A percentile compares a stretch with the other conserved stretches of the same genome.
These are phyloP conservation scores for Mycosphaerelloides madeirae DNA, from an alignment of 2,329 filamentous ascomycete species.

Conservation along the genomic window DNA sequence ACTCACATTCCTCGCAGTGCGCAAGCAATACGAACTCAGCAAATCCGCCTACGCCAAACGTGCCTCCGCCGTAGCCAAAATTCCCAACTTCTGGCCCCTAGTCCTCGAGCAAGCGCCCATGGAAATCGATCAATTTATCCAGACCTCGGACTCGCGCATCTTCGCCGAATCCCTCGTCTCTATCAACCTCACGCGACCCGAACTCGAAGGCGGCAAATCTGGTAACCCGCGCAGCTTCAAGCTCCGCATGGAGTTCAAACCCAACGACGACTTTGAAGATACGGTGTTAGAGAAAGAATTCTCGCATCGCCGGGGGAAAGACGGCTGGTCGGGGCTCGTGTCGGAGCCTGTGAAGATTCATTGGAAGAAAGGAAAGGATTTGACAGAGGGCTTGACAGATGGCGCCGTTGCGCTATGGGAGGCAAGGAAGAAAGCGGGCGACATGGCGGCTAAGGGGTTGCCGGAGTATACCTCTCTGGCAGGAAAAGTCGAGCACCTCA, in stretches of 20 bases:
- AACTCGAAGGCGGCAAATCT: slow-evolving; percentile 54
- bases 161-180: slow-evolving; percentile 64
- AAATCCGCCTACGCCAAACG: slow-evolving; percentile 73
- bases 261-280: slow-evolving; percentile 80
- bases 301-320: slow-evolving; percentile 68
- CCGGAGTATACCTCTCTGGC: slow-evolving; percentile 53
- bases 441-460: slow-evolving; percentile 42
- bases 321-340: slow-evolving; percentile 71
- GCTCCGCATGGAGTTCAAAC: slow-evolving; percentile 71
- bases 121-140: slow-evolving; percentile 84
- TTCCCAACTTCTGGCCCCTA: slow-evolving; percentile 90
- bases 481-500: slow-evolving; percentile 47
- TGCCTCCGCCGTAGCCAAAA: slow-evolving; percentile 62
- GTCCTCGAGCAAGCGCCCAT: slow-evolving; percentile 82
- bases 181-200: slow-evolving; percentile 73
- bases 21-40: slow-evolving; percentile 59
- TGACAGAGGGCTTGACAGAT: slow-evolving; percentile 74
- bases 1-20: slow-evolving; percentile 17
- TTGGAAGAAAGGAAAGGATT: slow-evolving; percentile 74
- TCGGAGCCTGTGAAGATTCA: slow-evolving; percentile 83
- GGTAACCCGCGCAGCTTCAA: slow-evolving; percentile 64
- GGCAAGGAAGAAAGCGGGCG: slow-evolving; percentile 51
- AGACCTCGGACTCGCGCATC: slow-evolving; percentile 70
- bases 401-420: slow-evolving; percentile 66
- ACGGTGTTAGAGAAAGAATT: slow-evolving; percentile 83